Base-by-base conservation (phyloP, 306 rosid genomes). In the Cicer judaicum region DNA sequence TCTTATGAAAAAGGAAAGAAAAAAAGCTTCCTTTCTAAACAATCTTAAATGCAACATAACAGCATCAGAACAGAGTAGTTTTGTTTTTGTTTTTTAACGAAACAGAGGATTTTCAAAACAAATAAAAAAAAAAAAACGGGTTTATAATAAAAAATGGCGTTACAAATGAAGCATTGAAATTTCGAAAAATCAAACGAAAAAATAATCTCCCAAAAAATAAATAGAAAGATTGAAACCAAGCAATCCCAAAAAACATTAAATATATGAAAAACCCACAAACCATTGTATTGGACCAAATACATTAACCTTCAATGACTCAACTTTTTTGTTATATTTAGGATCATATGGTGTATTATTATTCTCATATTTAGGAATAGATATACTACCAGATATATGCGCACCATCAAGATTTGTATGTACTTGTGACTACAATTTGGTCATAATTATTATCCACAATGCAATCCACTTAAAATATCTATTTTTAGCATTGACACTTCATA, bases 101-200 rank as follows among this genome's bases (percentile, higher is more conserved):
- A 64, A 63, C 68, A 40, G 44, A 61, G 54, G 19, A 57, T 49
- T 64, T 34, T 7, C 40, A 46, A 61, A 68, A 66, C 68, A 55
- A 59, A 64, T 10, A n/a, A n/a, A 16, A 21, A 77, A 76, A 15
- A 47, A 24, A 49, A 68, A 12, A 21, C 29, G 29, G 24, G 4
- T 29, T 11, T 11, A 12, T 18, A 63, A 50, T 7, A 48, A 46
- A 46, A 75, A 62, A 7, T 12, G 72, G 38, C 64, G n/a, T 76
- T n/a, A 62, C 76, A 8, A 63, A 19, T 54, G 60, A 49, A 54
- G 15, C 78, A 55, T 29, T 64, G 48, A 41, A 55, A 74, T 70
- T 21, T 40, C 48, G 16, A 7, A 57, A 64, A 67, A 24, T 48
- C 0, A 77, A 46, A 53, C 2, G 34, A 1, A 43, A 72, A 34